A percentile compares a stretch with the other conserved stretches of the same genome.
Evolutionary conservation across 495 filamentous ascomycete species (phyloP).

Genomic region (Penicillium soppii): DNA sequence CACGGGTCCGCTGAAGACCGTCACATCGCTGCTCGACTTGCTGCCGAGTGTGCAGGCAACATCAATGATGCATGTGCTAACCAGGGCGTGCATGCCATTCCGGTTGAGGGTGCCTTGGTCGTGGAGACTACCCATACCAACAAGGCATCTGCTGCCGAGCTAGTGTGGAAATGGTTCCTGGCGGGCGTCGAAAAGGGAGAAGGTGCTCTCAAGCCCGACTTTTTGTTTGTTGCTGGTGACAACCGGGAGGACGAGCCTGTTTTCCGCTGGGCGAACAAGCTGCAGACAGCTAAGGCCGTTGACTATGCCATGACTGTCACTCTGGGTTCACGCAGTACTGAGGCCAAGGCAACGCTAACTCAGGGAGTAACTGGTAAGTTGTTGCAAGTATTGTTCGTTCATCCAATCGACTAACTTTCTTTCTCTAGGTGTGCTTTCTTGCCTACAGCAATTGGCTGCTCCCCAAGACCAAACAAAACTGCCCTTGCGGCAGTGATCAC

Average conservation of each 20-base stretch:
- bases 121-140: constrained; percentile 80
- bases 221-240: constrained; percentile 83
- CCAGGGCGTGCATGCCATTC: constrained; percentile 79
- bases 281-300: constrained; percentile 54
- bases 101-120: constrained; percentile 71
- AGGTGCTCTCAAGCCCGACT: constrained; percentile 57
- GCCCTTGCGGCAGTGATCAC: constrained; percentile 2
- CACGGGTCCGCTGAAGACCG: constrained; percentile 79
- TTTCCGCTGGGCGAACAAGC: constrained; percentile 86
- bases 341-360: constrained; percentile 79
- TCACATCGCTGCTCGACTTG: constrained; percentile 68
- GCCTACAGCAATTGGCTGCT: constrained; percentile 28
- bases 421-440: constrained; percentile 35
- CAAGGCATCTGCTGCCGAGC: constrained; percentile 74
- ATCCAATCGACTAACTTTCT: neutral
- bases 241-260: constrained; percentile 89
- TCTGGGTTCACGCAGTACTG: constrained; percentile 80
- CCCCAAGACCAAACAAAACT: neutral
- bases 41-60: constrained; percentile 82
- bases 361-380: constrained; percentile 78
- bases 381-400: neutral
- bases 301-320: constrained; percentile 77
- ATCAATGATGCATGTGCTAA: constrained; percentile 88
- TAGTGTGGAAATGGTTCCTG: constrained; percentile 61
- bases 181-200: constrained; percentile 31